Evolutionary conservation across 352 stramenopile species (phyloP).

Genomic region (Globisporangium abappressorium): DNA sequence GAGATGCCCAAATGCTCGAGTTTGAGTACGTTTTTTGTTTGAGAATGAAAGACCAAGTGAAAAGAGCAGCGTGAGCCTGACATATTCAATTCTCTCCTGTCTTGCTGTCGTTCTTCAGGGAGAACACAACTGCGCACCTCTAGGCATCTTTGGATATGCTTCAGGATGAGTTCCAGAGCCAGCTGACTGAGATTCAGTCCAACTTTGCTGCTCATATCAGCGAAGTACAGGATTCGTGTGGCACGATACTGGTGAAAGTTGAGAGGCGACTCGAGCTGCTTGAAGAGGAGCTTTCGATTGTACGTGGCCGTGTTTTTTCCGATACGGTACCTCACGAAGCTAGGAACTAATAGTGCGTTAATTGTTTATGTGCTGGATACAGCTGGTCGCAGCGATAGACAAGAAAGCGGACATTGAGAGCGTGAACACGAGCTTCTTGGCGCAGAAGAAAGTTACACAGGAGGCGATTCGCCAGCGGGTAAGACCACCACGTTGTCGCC

Average conservation of each 20-base stretch:
- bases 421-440: conserved; percentile 18
- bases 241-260: conserved; percentile 16
- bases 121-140: background rate
- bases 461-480: conserved; percentile 49
- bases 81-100: background rate
- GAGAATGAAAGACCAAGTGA: background rate
- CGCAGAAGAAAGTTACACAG: conserved; percentile 30
- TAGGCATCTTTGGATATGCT: background rate
- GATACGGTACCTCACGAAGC: no score
- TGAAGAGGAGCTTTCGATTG: conserved; percentile 55
- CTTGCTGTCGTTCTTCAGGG: background rate
- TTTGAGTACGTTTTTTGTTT: conserved; percentile 4
- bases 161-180: conserved; percentile 13
- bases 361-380: background rate
- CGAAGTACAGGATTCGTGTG: conserved; percentile 16
- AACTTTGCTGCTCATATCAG: background rate
- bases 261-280: conserved; percentile 40
- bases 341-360: background rate
- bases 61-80: no score
- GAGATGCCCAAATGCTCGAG: conserved; percentile 12
- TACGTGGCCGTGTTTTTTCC: conserved; percentile 14
- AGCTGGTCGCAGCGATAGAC: conserved; percentile 41
- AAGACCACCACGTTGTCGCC: background rate
- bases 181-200: conserved; percentile 12
- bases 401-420: conserved; percentile 40